Percentiles rank a stretch among this genome's conserved stretches.
Evolutionary conservation across 371 early-diverging fungal genomes (phyloP).

Genomic region (Mortierella sp.): DNA sequence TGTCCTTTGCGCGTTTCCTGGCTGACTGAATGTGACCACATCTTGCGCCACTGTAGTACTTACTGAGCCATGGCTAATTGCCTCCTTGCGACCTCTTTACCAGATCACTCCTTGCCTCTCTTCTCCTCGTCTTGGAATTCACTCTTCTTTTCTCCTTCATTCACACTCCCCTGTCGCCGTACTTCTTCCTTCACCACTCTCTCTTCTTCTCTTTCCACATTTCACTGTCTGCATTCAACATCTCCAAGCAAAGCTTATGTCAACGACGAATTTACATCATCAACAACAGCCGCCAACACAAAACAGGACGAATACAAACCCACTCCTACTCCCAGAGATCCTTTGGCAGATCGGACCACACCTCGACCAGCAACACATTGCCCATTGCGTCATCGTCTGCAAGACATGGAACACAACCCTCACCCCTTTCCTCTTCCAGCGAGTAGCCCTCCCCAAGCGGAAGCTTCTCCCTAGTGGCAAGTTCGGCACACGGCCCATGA

Average conservation of each 20-base stretch:
- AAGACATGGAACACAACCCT: constrained; percentile 32
- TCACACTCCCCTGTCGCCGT: too few species aligned
- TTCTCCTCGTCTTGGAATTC: too few species aligned
- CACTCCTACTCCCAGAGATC: constrained; percentile 40
- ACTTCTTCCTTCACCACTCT: not conserved
- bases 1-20: too few species aligned
- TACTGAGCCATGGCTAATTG: too few species aligned
- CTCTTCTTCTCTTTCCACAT: not conserved
- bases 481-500: constrained; percentile 29
- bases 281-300: not conserved
- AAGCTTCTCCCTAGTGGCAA: constrained; percentile 23
- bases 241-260: not conserved
- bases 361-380: constrained; percentile 24
- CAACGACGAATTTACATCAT: not conserved
- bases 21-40: too few species aligned
- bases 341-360: constrained; percentile 29
- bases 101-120: too few species aligned
- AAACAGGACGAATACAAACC: constrained; percentile 8
- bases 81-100: too few species aligned
- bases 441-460: constrained; percentile 24
- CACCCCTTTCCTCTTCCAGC: constrained; percentile 38
- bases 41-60: too few species aligned
- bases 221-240: too few species aligned
- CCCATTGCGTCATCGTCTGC: constrained; percentile 31
- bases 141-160: too few species aligned